These are phyloP conservation scores for Vitis cinerea DNA, from an alignment of 164 flowering plant species.

Conservation along the genomic window DNA sequence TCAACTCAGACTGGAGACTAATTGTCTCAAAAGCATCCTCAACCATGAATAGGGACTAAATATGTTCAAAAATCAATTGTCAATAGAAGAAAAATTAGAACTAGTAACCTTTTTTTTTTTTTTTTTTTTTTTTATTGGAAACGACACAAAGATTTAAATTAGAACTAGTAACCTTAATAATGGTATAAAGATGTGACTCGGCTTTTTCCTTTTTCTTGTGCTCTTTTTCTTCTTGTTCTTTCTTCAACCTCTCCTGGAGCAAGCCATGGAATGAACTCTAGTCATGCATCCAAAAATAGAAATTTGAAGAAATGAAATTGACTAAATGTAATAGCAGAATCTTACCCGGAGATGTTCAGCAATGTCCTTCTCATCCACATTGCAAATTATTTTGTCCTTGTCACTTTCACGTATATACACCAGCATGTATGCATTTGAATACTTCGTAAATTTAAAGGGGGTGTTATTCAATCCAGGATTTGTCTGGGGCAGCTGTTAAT, in stretches of 20 bases:
- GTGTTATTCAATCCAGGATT: slow-evolving; percentile 57
- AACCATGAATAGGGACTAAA: too few species aligned
- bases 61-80: too few species aligned
- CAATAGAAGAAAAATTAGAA: background rate
- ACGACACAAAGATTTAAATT: too few species aligned
- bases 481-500: slow-evolving; percentile 46
- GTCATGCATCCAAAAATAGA: background rate
- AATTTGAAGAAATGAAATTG: background rate
- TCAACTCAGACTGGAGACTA: too few species aligned
- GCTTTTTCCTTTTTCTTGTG: slow-evolving; percentile 54
- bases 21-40: too few species aligned
- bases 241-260: slow-evolving; percentile 42
- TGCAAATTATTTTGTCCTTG: slow-evolving; percentile 57
- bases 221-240: slow-evolving; percentile 55
- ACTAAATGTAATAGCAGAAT: background rate
- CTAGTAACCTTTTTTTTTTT: slow-evolving; percentile 59
- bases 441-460: slow-evolving; percentile 55
- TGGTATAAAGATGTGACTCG: slow-evolving; percentile 63
- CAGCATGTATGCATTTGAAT: slow-evolving; percentile 64
- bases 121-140: too few species aligned
- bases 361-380: slow-evolving; percentile 60
- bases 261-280: slow-evolving; percentile 1
- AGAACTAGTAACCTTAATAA: slow-evolving; percentile 50
- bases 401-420: slow-evolving; percentile 60
- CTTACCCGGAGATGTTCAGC: slow-evolving; percentile 57